Evolutionary conservation across 2,329 filamentous ascomycete species (phyloP).

Genomic region (Seiridium cupressi): DNA sequence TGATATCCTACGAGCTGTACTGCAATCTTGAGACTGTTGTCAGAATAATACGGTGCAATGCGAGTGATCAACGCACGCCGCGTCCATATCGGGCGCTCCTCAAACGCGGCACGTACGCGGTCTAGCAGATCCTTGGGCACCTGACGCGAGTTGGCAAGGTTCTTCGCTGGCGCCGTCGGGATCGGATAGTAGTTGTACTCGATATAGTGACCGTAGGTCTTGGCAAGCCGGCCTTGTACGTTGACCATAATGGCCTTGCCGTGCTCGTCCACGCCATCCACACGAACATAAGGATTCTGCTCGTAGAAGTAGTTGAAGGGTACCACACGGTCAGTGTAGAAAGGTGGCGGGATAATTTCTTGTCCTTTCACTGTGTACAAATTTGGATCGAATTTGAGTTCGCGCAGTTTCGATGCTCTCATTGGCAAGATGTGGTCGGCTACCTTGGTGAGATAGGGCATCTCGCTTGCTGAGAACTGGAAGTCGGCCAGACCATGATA

Average conservation of each 20-base stretch:
- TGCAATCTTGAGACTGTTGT: conserved; percentile 66
- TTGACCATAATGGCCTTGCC: conserved; percentile 50
- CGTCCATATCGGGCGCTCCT: conserved; percentile 81
- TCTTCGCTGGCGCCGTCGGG: conserved; percentile 58
- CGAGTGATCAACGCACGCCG: conserved; percentile 77
- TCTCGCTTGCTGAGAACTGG: conserved; percentile 70
- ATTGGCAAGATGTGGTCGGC: conserved; percentile 69
- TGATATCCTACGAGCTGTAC: conserved; percentile 86
- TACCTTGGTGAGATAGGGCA: conserved; percentile 69
- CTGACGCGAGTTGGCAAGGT: conserved; percentile 37
- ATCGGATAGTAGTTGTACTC: conserved; percentile 61
- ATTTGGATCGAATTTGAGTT: conserved; percentile 66
- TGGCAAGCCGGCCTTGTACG: conserved; percentile 37
- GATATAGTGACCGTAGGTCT: conserved; percentile 52
- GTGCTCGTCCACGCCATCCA: conserved; percentile 53
- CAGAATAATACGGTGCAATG: conserved; percentile 52
- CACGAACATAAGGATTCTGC: conserved; percentile 76
- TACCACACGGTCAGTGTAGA: conserved; percentile 71
- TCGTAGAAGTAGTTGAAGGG: conserved; percentile 81
- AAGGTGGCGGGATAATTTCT: conserved; percentile 76
- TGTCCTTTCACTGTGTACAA: conserved; percentile 58
- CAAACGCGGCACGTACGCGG: conserved; percentile 64
- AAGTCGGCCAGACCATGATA: conserved; percentile 87
- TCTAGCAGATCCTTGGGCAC: conserved; percentile 63
- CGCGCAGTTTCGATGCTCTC: conserved; percentile 54